phyloP scores from a whole-genome alignment of 1,284 basidiomycete genomes.

The Heterobasidion irregulare region DNA sequence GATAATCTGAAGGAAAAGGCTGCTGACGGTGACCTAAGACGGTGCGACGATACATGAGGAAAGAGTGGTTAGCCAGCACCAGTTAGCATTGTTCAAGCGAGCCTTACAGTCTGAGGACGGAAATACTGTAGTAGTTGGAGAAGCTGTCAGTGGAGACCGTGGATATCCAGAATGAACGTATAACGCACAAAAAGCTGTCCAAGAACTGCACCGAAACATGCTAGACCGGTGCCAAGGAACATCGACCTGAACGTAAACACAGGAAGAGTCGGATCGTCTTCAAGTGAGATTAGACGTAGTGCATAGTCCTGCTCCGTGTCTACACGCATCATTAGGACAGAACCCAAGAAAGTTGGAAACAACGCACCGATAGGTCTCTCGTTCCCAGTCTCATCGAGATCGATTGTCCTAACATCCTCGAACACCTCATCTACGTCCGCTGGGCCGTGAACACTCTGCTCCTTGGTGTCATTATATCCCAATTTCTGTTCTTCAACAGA shows the following conservation, averaged over 20 bases:
- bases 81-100: not conserved
- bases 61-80: too few species aligned
- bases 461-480: not conserved
- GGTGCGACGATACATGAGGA: too few species aligned
- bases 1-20: not conserved
- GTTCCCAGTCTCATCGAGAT: not conserved
- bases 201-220: constrained; percentile 48
- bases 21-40: constrained; percentile 26
- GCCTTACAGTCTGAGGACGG: not conserved
- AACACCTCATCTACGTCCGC: not conserved
- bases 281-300: constrained; percentile 41
- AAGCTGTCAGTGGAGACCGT: not conserved
- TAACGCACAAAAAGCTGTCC: constrained; percentile 24
- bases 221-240: constrained; percentile 37
- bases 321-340: not conserved
- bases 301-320: constrained; percentile 38
- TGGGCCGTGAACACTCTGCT: not conserved
- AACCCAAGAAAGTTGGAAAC: not conserved
- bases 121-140: not conserved
- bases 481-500: not conserved
- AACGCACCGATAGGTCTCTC: not conserved
- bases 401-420: not conserved
- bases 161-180: not conserved
- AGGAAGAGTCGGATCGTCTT: constrained; percentile 50
- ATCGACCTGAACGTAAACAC: constrained; percentile 40